Evolutionary conservation across 441 rosid species (phyloP).

Genomic region (Populus hybrid): DNA sequence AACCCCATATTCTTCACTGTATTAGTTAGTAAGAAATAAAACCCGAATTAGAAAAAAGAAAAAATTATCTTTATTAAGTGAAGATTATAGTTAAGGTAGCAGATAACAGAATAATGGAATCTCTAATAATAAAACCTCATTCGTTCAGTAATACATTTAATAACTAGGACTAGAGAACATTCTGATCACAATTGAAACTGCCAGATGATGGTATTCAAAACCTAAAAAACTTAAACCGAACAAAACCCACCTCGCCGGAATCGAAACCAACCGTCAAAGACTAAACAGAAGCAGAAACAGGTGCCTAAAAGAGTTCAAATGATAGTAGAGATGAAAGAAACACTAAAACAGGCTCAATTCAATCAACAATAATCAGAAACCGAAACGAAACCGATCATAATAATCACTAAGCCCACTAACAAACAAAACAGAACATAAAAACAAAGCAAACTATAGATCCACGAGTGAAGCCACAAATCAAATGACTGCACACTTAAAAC

Average conservation of each 20-base stretch:
- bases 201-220: neutral
- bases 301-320: constrained; percentile 15
- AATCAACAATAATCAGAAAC: neutral
- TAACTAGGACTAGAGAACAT: neutral
- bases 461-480: constrained; percentile 19
- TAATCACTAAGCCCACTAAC: constrained; percentile 14
- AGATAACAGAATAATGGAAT: neutral
- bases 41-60: neutral
- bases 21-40: neutral
- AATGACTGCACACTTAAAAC: constrained; percentile 32
- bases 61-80: neutral
- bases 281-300: neutral
- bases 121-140: neutral
- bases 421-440: constrained; percentile 12
- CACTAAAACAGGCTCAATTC: constrained; percentile 6
- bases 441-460: constrained; percentile 58
- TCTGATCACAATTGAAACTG: neutral
- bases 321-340: constrained; percentile 16
- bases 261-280: neutral
- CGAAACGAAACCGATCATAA: constrained; percentile 21
- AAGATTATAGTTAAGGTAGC: neutral
- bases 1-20: neutral
- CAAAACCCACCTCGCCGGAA: neutral
- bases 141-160: neutral
- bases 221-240: neutral